Evolutionary conservation across 768 basidiomycete species (phyloP).

Genomic region (Boletus vermiculosoides): DNA sequence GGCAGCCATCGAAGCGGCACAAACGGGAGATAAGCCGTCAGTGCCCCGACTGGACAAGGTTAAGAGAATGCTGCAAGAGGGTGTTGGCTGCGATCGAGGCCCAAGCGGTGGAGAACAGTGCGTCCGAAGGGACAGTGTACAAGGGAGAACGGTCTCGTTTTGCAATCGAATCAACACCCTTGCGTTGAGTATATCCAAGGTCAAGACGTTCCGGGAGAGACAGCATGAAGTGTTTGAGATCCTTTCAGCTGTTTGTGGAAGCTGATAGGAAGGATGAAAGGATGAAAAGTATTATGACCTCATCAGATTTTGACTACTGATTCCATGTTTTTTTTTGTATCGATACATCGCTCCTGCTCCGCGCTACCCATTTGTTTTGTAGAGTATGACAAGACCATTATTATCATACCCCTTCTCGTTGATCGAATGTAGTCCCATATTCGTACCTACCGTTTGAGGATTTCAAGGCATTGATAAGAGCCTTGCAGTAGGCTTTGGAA

Average conservation of each 20-base stretch:
- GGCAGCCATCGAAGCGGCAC: slow-evolving; percentile 43
- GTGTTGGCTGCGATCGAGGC: slow-evolving; percentile 44
- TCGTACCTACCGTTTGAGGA: background rate
- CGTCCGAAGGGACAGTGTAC: slow-evolving; percentile 46
- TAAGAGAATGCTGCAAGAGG: slow-evolving; percentile 53
- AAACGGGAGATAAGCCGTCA: slow-evolving; percentile 35
- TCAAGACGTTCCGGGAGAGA: slow-evolving; percentile 70
- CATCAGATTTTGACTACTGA: background rate
- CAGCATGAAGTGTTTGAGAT: slow-evolving; percentile 72
- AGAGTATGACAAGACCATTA: background rate
- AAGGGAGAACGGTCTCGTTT: slow-evolving; percentile 68
- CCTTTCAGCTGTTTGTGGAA: slow-evolving; percentile 24
- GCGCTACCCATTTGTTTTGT: background rate
- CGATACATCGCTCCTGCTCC: background rate
- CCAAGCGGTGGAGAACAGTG: slow-evolving; percentile 23
- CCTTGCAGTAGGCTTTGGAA: too few relatives aligned
- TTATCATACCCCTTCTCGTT: background rate
- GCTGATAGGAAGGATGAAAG: slow-evolving; percentile 1
- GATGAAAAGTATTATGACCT: background rate
- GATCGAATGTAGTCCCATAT: background rate
- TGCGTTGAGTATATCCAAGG: slow-evolving; percentile 64
- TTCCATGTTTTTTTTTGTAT: background rate
- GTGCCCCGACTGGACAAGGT: slow-evolving; percentile 58
- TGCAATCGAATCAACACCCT: slow-evolving; percentile 76
- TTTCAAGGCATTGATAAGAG: background rate